Base-by-base conservation (phyloP, 768 basidiomycete genomes). In the Leucocoprinus leucothites region DNA sequence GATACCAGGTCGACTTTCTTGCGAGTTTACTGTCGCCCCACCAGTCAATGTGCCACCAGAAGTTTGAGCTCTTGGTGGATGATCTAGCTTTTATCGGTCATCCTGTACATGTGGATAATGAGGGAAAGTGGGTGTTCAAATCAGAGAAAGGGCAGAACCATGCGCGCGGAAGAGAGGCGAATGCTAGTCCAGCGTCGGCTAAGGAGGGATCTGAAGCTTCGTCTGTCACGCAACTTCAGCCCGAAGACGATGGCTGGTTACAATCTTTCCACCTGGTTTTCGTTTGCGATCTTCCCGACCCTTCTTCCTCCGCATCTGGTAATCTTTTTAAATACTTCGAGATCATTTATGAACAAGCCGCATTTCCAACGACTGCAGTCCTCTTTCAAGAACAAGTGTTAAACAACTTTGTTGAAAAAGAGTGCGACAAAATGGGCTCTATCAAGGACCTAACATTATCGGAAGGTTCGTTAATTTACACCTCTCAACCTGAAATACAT, bases 21-120 rank as follows among this genome's bases (percentile, higher is more conserved):
- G 90, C 91, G 22, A 80, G 80, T 42, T 73, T 96, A 60, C 77
- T 98, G 2, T 89, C 88, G 57, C 94, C 96, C 0, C 79, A 85
- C 43, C 71, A 75, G 26, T 78, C 85, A 13, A 83, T 94, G 68
- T 97, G 94, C 63, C 93, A 99, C 69, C 91, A 93, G 68, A 92
- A 92, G 64, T 98, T 97, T 65, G 94, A 96, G 67, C 81, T 99
- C 26, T 71, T 91, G 38, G 87, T 97, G 22, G 94, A 98, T 65
- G 87, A 94, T 62, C 77, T 98, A 22, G 91, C 85, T 4, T 98
- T 98, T 67, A 79, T 98, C 42, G 97, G 97, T 0, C 95, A 98
- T 67, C 97, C 96, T 1, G 94, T 98, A 2, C 90, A 88, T 65
- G 82, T 82, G 9, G 87, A 90, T 50, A 63, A 74, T 25, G 85